Base-by-base conservation (phyloP, 1,284 basidiomycete genomes). In the Coniferiporia weirii region DNA sequence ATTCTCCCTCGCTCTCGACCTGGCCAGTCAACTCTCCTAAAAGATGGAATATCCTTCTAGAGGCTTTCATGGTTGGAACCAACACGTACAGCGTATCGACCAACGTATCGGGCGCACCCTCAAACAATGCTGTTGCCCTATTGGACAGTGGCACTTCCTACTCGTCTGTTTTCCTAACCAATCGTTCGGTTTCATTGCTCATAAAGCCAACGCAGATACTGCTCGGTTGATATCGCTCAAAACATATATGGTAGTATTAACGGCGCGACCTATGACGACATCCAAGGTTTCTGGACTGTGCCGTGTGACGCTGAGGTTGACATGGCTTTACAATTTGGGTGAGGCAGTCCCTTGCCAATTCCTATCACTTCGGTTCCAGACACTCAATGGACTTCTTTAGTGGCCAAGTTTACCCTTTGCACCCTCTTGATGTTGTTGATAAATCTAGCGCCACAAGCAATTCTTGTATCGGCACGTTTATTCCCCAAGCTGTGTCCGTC, bases 131-230 rank as follows among this genome's bases (percentile, higher is more conserved):
- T 13, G 87, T 91, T 48, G 79, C 81, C 17, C 74, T 88, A 36
- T 75, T 92, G 57, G 89, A 92, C 69, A 91, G 81, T 63, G 89
- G 89, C 13, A 86, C 89, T 12, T 89, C 89, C 3, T 89, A 83
- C 69, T 83, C 86, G 87, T 89, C 67, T 61, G 87, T 75, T 8
- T 17, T 32, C 12, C 27, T 50, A 44, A 54, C 50, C 27, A 45
- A 59, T 22, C 51, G 56, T 60, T 55, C 61, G 51, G 7, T n/a
- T 12, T 52, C 35, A 13, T 34, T 54, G 9, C 38, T 20, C 46
- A 19, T 35, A 35, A 49, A 54, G 47, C 55, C 53, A 52, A 40
- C 36, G 15, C 55, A 87, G 88, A 32, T 89, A 89, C 70, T 84
- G 80, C 12, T 80, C 89, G 5, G 71, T 75, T 51, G 80, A 77